Conservation (phyloP, 306 rosid genomes). For the Dalbergia cochinchinensis region DNA sequence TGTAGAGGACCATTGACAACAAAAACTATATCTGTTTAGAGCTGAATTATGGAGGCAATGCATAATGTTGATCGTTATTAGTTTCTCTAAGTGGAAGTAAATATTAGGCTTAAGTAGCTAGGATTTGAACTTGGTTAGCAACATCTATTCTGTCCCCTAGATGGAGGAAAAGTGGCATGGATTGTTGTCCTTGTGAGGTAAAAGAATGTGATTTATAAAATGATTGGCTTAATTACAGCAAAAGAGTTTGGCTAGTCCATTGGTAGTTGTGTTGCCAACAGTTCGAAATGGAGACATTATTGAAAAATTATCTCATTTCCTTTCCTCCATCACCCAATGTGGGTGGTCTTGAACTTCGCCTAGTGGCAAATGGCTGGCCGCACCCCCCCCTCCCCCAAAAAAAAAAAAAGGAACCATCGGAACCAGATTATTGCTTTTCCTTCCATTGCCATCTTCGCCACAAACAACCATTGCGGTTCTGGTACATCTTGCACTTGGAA, state of each 20-base stretch:
- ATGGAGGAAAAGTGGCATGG: background rate
- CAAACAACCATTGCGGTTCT: too few species aligned
- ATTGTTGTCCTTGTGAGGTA: constrained; percentile 1
- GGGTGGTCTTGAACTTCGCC: background rate
- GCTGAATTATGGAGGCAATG: constrained; percentile 11
- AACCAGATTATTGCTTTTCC: too few species aligned
- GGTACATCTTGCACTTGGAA: too few species aligned
- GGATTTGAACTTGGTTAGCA: background rate
- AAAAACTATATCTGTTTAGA: background rate
- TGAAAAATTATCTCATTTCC: background rate
- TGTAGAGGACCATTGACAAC: background rate
- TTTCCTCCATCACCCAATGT: background rate
- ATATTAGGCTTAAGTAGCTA: constrained; percentile 7
- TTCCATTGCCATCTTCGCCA: too few species aligned
- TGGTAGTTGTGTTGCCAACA: background rate
- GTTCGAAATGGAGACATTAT: constrained; percentile 9
- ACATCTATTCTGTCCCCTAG: background rate
- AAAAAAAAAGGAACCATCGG: too few species aligned
- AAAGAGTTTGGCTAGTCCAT: background rate
- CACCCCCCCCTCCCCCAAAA: background rate
- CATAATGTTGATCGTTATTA: background rate
- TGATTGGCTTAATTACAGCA: constrained; percentile 15
- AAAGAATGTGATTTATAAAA: background rate
- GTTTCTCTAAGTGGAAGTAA: background rate
- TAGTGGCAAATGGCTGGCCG: background rate